Evolutionary conservation across 2,329 filamentous ascomycete genomes (phyloP).

Genomic region (Talaromyces sp.): DNA sequence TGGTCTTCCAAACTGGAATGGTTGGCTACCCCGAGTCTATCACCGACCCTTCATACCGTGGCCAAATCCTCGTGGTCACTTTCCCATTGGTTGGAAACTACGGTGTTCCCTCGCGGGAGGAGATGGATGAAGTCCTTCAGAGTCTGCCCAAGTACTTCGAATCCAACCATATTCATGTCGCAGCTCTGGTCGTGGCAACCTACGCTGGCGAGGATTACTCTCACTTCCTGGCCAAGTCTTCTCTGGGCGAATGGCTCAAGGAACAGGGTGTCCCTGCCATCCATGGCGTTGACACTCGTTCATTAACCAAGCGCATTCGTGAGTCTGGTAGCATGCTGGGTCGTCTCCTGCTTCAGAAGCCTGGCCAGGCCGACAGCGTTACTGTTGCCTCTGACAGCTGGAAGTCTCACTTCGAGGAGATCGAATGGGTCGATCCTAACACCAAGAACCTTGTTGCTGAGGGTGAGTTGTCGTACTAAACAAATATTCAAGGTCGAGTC

Average conservation of each 20-base stretch:
- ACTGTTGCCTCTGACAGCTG: slow-evolving; percentile 53
- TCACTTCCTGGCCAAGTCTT: slow-evolving; percentile 88
- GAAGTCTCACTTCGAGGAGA: slow-evolving; percentile 68
- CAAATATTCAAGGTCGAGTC: slow-evolving; percentile 31
- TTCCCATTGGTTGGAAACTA: slow-evolving; percentile 97
- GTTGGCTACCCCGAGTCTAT: slow-evolving; percentile 96
- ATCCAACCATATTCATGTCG: slow-evolving; percentile 87
- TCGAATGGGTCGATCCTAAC: slow-evolving; percentile 93
- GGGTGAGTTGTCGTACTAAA: slow-evolving; percentile 63
- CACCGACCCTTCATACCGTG: slow-evolving; percentile 84
- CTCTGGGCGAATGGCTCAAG: slow-evolving; percentile 92
- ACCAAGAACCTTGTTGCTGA: slow-evolving; percentile 89
- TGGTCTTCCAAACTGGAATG: slow-evolving; percentile 99
- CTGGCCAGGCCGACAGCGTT: slow-evolving; percentile 43
- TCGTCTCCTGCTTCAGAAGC: slow-evolving; percentile 76
- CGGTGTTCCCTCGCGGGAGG: slow-evolving; percentile 86
- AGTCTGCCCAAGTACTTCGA: slow-evolving; percentile 93
- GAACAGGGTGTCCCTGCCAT: slow-evolving; percentile 93
- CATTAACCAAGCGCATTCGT: slow-evolving; percentile 90
- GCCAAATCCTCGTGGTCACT: slow-evolving; percentile 95
- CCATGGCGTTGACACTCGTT: slow-evolving; percentile 91
- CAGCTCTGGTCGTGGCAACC: slow-evolving; percentile 84
- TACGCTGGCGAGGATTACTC: slow-evolving; percentile 96
- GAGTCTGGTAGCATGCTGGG: slow-evolving; percentile 96
- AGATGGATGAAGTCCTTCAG: slow-evolving; percentile 79